phyloP scores from a whole-genome alignment of 805 yeast genomes.

The Tetrapisispora phaffii region DNA sequence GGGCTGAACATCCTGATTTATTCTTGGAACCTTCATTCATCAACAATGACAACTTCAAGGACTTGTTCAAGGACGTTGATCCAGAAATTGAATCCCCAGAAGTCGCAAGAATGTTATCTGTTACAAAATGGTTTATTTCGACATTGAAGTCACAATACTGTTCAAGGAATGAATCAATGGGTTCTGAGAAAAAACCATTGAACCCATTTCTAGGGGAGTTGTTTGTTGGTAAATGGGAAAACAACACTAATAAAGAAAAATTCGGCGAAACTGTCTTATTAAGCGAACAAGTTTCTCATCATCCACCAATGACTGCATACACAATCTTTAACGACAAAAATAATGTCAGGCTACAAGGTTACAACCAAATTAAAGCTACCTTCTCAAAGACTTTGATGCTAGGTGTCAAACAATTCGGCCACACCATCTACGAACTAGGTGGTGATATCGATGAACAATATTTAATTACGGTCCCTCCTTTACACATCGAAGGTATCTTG shows the following conservation, averaged over 20 bases:
- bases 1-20: constrained; percentile 89
- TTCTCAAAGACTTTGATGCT: constrained; percentile 65
- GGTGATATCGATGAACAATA: constrained; percentile 43
- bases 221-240: constrained; percentile 80
- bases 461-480: constrained; percentile 76
- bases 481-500: constrained; percentile 87
- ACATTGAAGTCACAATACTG: constrained; percentile 89
- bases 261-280: constrained; percentile 71
- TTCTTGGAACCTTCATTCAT: constrained; percentile 60
- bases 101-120: constrained; percentile 53
- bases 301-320: constrained; percentile 94
- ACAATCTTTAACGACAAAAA: constrained; percentile 63
- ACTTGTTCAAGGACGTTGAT: constrained; percentile 23
- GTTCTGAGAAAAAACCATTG: constrained; percentile 89
- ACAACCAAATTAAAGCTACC: constrained; percentile 76
- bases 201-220: constrained; percentile 93
- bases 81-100: constrained; percentile 32
- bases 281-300: constrained; percentile 91
- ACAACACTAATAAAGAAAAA: constrained; percentile 34
- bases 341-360: constrained; percentile 68
- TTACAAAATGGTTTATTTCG: constrained; percentile 80
- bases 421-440: constrained; percentile 61
- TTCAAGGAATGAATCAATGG: constrained; percentile 79
- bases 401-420: constrained; percentile 84
- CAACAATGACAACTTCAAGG: constrained; percentile 12